Evolutionary conservation across 2,329 filamentous ascomycete genomes (phyloP).

Genomic region (Fusarium drepaniforme): DNA sequence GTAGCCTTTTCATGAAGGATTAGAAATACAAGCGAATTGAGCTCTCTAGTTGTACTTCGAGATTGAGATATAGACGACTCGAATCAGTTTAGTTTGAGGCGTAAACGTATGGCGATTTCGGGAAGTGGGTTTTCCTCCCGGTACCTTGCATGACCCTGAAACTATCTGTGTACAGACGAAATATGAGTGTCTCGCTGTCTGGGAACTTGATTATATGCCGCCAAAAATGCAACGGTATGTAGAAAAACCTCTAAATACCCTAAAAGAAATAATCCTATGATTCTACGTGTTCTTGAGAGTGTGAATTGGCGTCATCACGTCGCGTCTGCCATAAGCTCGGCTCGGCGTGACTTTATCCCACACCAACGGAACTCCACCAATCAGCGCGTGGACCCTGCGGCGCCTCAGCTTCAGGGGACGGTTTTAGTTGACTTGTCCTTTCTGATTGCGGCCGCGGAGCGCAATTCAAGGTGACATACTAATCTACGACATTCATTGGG

Average conservation of each 20-base stretch:
- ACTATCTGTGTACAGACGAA: neutral
- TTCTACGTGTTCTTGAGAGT: neutral
- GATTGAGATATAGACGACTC: neutral
- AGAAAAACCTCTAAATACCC: neutral
- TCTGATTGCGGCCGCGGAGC: slow-evolving; percentile 36
- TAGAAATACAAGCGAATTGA: neutral
- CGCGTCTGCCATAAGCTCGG: slow-evolving; percentile 23
- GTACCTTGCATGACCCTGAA: neutral
- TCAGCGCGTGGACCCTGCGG: slow-evolving; percentile 38
- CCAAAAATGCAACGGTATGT: neutral
- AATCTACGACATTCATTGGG: slow-evolving; percentile 21
- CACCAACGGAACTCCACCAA: slow-evolving; percentile 24
- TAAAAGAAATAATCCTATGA: neutral
- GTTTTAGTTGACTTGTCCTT: slow-evolving; percentile 47
- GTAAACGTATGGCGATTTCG: neutral
- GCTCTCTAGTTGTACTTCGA: neutral
- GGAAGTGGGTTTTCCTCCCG: neutral
- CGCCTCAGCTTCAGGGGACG: slow-evolving; percentile 31
- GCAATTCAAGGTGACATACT: slow-evolving; percentile 19
- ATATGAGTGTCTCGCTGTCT: neutral
- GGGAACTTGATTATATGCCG: neutral
- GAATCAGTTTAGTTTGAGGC: neutral
- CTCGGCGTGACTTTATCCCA: slow-evolving; percentile 44
- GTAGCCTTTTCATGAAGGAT: neutral
- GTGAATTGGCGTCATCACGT: neutral